Evolutionary conservation across 352 stramenopile genomes (phyloP), one percentile per base, ranked within the genome.

Genomic region (Globisporangium nodosum): DNA sequence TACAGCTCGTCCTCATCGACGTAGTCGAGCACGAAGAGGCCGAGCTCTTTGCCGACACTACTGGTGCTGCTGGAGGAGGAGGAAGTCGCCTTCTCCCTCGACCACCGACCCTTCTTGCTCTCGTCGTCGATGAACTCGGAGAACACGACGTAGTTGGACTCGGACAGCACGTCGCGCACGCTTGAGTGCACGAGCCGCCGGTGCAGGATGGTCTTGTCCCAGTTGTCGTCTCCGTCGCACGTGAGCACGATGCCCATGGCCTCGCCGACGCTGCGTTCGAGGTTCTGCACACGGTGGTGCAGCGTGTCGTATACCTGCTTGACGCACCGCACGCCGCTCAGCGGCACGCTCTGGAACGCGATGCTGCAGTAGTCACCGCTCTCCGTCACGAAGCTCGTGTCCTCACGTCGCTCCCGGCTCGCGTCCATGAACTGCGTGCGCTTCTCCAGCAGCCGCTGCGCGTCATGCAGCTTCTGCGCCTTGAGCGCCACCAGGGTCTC

Each of bases 341-440:
- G 21, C 15, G 49, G 56, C 5, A 48, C 31, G 30, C 40, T 64
- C 46, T 61, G 27, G 39, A 65, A 65, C 31, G 42, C 27, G 13
- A 65, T 42, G 24, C 45, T 39, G 49, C 60, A 65, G 40, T 49
- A 65, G 48, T 65, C 60, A 12, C 60, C 60, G 20, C 30, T 56
- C n/a, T 50, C 53, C 0, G 52, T n/a, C n/a, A 53, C 37, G 49
- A 56, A 61, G 30, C 39, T 30, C 42, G 53, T 33, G 20, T 61
- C 54, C 16, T 65, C 60, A 1, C 9, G 33, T 7, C 56, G 47
- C 13, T 65, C 60, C 8, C 47, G 39, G 18, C 21, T 53, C 8
- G 67, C 39, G 16, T 81, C 65, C 4, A 84, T 55, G 43, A 82
- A 81, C 39, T 81, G 75, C 49, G 63, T 70, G 30, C 78, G 75